Evolutionary conservation across 177 flowering plant genomes (phyloP), one percentile per base, ranked within the genome.

Genomic region (Vitis hybrid): DNA sequence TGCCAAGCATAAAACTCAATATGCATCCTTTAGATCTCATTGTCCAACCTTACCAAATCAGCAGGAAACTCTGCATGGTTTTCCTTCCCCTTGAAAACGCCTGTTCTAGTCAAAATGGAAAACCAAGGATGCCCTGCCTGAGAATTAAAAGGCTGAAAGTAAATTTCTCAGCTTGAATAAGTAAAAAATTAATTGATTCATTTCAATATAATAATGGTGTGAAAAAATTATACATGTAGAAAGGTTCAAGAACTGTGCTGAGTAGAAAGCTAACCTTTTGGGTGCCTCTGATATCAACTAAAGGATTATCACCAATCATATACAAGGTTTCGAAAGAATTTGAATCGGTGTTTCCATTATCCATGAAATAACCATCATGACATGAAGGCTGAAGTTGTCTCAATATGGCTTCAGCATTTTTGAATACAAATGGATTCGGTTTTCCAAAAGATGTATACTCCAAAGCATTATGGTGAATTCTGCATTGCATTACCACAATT

Each of bases 121-220:
- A 80, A 77, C 83, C 83, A 80, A 39, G 83, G 83, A 53, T 60
- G 51, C 52, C 83, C 83, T 1, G 80, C 77, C 83, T 80, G 77
- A 39, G 51, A 64, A 21, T 51, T 56, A n/a, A 0, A 22, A 22
- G 26, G 26, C 26, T 33, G 45, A 33, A 33, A 33, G 5, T 33
- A 33, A 4, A 33, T 0, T 33, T 33, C 45, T 26, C 29, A 26
- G 29, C 29, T 26, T 26, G 29, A 26, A 26, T 26, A 0, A 26
- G 29, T 26, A 26, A 26, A 26, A 26, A 26, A 26, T 26, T 26
- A 26, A 26, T 26, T 26, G 29, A 26, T 26, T 26, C 45, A 33
- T 5, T 33, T 33, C 45, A 33, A 33, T 33, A 33, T 26, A 26
- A 26, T 26, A 2, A 26, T 26, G 29, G 29, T 2, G 3, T 26